phyloP scores from a whole-genome alignment of 768 basidiomycete genomes.

The Collybiopsis confluens region DNA sequence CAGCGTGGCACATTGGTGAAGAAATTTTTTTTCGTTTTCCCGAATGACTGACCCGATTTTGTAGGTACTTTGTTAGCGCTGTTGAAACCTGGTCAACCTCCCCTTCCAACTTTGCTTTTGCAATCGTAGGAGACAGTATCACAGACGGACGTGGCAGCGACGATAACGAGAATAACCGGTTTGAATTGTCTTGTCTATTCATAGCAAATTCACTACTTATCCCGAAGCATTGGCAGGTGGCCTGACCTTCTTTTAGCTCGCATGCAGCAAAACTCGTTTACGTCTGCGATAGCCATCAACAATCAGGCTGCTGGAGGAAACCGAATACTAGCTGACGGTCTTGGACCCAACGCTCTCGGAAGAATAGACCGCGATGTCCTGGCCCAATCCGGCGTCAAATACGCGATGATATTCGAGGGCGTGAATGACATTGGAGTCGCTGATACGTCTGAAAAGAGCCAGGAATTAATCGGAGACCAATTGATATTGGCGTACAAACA shows the following conservation, averaged over 20 bases:
- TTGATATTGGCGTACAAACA: conserved; percentile 44
- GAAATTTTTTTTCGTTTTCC: not conserved
- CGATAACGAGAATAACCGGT: conserved; percentile 42
- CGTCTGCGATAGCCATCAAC: conserved; percentile 33
- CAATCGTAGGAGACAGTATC: conserved; percentile 49
- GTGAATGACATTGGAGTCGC: conserved; percentile 51
- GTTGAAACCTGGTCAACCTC: conserved; percentile 35
- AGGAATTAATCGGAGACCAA: conserved; percentile 14
- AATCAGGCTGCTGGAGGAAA: conserved; percentile 54
- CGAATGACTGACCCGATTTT: not conserved
- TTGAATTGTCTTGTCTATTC: conserved; percentile 1
- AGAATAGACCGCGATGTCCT: conserved; percentile 51
- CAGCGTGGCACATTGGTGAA: conserved; percentile 6
- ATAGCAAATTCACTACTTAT: not conserved
- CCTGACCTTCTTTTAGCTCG: conserved; percentile 43
- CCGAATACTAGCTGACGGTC: conserved; percentile 44
- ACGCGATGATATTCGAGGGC: conserved; percentile 49
- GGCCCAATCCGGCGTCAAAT: conserved; percentile 39
- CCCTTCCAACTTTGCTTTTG: conserved; percentile 24
- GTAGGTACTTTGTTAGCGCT: conserved; percentile 40
- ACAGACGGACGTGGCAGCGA: conserved; percentile 48
- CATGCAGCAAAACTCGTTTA: conserved; percentile 30
- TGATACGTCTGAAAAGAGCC: conserved; percentile 28
- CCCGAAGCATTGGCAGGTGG: conserved; percentile 27
- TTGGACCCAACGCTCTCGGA: conserved; percentile 42